phyloP scores from a whole-genome alignment of 1,284 basidiomycete genomes.

The Crocinoboletus sp. region DNA sequence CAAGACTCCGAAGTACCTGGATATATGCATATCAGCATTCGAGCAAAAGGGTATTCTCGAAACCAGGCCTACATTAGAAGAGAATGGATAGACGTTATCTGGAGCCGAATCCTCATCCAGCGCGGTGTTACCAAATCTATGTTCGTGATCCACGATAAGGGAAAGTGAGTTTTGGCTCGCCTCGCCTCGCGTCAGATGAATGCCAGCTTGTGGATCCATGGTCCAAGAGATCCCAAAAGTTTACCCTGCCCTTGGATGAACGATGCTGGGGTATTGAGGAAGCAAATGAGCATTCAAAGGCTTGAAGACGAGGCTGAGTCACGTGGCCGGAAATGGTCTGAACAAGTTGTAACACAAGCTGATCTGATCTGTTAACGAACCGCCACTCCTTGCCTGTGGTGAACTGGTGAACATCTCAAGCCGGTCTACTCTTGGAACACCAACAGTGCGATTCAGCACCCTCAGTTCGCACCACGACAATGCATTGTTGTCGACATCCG shows the following conservation, averaged over 20 bases:
- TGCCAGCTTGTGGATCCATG: constrained; percentile 12
- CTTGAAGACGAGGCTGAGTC: constrained; percentile 4
- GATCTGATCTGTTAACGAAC: not conserved
- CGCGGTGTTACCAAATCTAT: not conserved
- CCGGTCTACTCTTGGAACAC: not conserved
- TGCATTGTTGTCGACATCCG: not conserved
- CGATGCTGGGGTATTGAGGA: not conserved
- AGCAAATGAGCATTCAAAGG: not conserved
- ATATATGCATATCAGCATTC: constrained; percentile 11
- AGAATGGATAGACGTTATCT: not conserved
- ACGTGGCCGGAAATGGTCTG: constrained; percentile 17
- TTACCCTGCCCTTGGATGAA: not conserved
- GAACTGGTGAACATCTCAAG: not conserved
- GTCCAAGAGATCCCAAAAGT: not conserved
- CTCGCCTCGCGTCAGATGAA: not conserved
- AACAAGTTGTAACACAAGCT: too few species aligned
- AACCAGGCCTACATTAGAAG: constrained; percentile 8
- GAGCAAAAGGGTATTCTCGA: not conserved
- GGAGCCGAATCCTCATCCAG: not conserved
- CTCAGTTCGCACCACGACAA: not conserved
- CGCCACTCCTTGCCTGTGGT: not conserved
- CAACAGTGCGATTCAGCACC: not conserved
- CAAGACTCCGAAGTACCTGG: constrained; percentile 4
- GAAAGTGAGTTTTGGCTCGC: not conserved
- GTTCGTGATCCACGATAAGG: not conserved